phyloP scores from a whole-genome alignment of 805 yeast genomes.

The Nakazawaea wickerhamii region DNA sequence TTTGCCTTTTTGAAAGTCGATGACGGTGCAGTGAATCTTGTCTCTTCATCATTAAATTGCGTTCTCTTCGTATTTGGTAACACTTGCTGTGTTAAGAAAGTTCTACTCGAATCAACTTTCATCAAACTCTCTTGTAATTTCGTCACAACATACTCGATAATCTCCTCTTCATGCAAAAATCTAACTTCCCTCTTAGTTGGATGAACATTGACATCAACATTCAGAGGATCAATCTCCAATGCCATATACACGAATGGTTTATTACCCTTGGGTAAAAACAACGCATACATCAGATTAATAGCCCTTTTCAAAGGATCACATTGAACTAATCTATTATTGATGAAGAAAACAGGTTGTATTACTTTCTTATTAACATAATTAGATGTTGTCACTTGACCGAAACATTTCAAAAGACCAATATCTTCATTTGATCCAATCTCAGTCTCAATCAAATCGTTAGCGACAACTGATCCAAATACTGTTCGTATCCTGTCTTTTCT shows the following conservation, averaged over 20 bases:
- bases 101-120: constrained; percentile 59
- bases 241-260: constrained; percentile 75
- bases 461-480: constrained; percentile 66
- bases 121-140: constrained; percentile 46
- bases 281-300: constrained; percentile 51
- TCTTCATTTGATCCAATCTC: constrained; percentile 27
- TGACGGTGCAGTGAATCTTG: neutral
- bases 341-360: constrained; percentile 69
- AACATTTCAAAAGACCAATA: constrained; percentile 46
- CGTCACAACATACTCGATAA: constrained; percentile 54
- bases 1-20: constrained; percentile 18
- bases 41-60: constrained; percentile 15
- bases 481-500: constrained; percentile 65
- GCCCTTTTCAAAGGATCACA: constrained; percentile 80
- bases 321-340: constrained; percentile 75
- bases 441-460: constrained; percentile 55
- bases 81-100: constrained; percentile 60
- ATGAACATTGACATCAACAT: constrained; percentile 89
- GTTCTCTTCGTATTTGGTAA: constrained; percentile 32
- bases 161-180: constrained; percentile 81
- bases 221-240: constrained; percentile 57
- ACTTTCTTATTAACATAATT: constrained; percentile 66
- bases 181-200: constrained; percentile 93
- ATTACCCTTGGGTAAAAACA: constrained; percentile 71
- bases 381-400: constrained; percentile 65